These are phyloP conservation scores for Botrytis galanthina DNA, from an alignment of 2,329 filamentous ascomycete genomes.

Conservation along the genomic window DNA sequence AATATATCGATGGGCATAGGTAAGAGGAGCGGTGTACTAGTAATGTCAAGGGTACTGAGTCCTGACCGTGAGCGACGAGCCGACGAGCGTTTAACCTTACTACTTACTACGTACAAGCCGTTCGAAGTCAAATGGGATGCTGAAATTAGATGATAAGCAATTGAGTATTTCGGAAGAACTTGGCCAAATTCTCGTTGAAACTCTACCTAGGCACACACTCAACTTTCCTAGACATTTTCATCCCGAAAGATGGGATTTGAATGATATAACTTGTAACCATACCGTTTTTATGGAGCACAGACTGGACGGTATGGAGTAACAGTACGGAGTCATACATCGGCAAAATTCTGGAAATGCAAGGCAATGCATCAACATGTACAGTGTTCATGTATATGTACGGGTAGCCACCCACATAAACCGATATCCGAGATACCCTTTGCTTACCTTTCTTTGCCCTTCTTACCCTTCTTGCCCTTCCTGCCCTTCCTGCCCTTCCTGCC, in stretches of 20 bases:
- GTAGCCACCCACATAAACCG: not conserved
- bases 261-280: not conserved
- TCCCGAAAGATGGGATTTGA: slow-evolving; percentile 6
- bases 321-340: not conserved
- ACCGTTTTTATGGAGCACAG: not conserved
- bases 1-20: not conserved
- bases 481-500: too few species aligned
- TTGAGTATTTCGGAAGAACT: not conserved
- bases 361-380: slow-evolving; percentile 2
- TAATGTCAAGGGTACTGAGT: slow-evolving; percentile 9
- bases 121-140: not conserved
- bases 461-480: not conserved
- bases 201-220: not conserved
- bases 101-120: not conserved
- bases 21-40: slow-evolving; percentile 18
- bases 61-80: slow-evolving; percentile 3
- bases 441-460: not conserved
- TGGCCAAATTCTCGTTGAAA: not conserved
- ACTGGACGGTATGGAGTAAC: not conserved
- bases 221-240: not conserved
- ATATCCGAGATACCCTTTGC: slow-evolving; percentile 11
- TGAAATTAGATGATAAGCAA: slow-evolving; percentile 6
- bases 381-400: slow-evolving; percentile 9
- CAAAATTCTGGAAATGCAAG: slow-evolving; percentile 14
- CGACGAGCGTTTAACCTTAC: not conserved